phyloP scores from a whole-genome alignment of 306 rosid genomes.

The Inga oerstediana region DNA sequence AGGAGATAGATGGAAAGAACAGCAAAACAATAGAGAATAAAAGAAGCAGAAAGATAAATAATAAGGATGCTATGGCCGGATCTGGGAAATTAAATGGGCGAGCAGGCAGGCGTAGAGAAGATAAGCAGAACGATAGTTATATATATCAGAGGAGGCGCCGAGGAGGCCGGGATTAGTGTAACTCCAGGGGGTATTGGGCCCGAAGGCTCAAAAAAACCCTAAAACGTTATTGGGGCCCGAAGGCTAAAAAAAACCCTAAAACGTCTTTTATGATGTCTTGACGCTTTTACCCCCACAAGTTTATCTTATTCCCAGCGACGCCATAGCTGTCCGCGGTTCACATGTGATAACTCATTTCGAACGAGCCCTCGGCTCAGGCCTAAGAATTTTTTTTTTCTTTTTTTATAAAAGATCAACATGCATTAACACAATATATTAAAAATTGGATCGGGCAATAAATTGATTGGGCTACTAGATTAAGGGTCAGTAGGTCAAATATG shows the following conservation, averaged over 20 bases:
- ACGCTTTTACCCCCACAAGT: background rate
- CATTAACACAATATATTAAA: too few species aligned
- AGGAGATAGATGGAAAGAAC: background rate
- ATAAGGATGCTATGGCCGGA: background rate
- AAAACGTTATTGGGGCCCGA: background rate
- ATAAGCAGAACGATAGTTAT: background rate
- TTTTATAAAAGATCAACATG: too few species aligned
- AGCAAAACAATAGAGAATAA: rapidly evolving
- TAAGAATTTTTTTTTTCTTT: too few species aligned
- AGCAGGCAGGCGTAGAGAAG: background rate
- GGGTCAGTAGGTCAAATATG: too few species aligned
- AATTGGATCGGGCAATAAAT: too few species aligned
- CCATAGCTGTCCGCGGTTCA: background rate
- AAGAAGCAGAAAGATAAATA: too few species aligned
- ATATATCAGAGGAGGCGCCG: background rate
- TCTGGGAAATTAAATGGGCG: background rate
- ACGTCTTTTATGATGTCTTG: background rate
- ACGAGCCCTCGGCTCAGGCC: too few species aligned
- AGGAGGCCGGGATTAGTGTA: background rate
- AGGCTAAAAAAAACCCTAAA: slow-evolving; percentile 34
- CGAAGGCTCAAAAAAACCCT: slow-evolving; percentile 28
- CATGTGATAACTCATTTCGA: too few species aligned
- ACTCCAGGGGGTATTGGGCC: background rate
- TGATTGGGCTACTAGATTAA: too few species aligned
- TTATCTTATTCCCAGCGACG: background rate